Evolutionary conservation across 1,139 yeast species (phyloP), one percentile per base, ranked within the genome.

Genomic region (Wickerhamiella infanticola): DNA sequence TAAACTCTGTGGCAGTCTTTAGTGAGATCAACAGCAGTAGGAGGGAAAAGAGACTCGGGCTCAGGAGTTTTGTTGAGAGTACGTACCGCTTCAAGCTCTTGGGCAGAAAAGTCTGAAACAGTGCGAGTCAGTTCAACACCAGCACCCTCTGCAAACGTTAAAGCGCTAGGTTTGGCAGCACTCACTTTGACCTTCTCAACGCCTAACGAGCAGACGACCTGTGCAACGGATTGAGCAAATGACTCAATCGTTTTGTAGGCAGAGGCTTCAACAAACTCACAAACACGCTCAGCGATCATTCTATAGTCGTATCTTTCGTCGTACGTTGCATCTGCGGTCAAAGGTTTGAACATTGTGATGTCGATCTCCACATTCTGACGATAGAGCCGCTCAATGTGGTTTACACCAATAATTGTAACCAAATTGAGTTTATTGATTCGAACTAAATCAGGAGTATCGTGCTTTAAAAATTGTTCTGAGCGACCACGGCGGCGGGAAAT

Each of bases 241-340:
- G 97, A 95, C 59, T 90, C 98, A 2, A 90, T 94, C 0, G 98
- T 90, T 58, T 84, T 81, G 66, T 84, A 90, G 52, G 79, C 77
- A 1, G 95, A 75, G 18, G 62, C 62, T 56, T 83, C 94, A 7
- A 85, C 84, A 57, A 78, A 82, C 1, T 59, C 57, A 0, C 74
- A 53, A 18, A 64, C 61, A 4, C 49, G 50, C 29, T 63, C 62
- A 9, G 59, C 59, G n/a, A 63, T 56, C 27, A 54, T 52, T 26
- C 60, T 53, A 47, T 56, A 57, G 49, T 60, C 61, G 48, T 61
- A 61, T 1, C 50, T 49, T 1, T 50, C 52, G 1, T 41, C 50
- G 11, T 7, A 29, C 5, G 25, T 35, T 4, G 43, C 31, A 13
- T 5, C 13, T 4, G 46, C 44, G 5, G 45, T 51, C 36, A 62